These are phyloP conservation scores for Dendrobium huoshanense DNA, from an alignment of 106 monocot species.

Conservation along the genomic window DNA sequence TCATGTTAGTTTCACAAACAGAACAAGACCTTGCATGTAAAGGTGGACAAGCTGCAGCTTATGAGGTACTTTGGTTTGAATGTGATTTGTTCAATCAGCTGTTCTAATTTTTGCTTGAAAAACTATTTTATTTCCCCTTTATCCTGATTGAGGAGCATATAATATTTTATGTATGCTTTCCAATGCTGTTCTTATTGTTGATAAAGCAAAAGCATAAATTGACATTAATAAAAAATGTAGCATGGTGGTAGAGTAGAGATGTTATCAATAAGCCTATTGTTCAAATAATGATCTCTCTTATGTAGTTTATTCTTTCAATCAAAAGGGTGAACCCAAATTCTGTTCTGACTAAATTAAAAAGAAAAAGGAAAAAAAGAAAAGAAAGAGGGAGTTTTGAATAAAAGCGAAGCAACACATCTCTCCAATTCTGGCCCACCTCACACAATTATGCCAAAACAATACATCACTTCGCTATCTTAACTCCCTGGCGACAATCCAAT, in stretches of 20 bases:
- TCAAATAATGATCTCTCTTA: too few species aligned
- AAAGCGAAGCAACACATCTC: too few species aligned
- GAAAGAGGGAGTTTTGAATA: too few species aligned
- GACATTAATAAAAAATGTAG: not conserved
- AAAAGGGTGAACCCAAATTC: too few species aligned
- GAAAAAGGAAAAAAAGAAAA: too few species aligned
- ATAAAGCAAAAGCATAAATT: not conserved
- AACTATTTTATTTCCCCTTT: not conserved
- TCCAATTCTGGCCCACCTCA: too few species aligned
- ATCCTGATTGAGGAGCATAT: not conserved
- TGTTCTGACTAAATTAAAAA: too few species aligned
- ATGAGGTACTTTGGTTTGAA: conserved; percentile 50
- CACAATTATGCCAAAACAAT: too few species aligned
- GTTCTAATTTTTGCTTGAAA: not conserved
- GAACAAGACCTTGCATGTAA: conserved; percentile 99
- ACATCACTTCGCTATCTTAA: too few species aligned
- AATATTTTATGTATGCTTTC: not conserved
- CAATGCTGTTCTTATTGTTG: not conserved
- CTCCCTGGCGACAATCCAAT: too few species aligned
- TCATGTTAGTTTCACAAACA: conserved; percentile 94
- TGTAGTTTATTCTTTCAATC: too few species aligned
- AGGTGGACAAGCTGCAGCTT: conserved; percentile 93
- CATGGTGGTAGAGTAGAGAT: not conserved
- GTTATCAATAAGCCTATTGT: not conserved
- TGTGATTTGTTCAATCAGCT: not conserved